Base-by-base conservation (phyloP, 805 yeast genomes). In the Kodamaea sagamina region DNA sequence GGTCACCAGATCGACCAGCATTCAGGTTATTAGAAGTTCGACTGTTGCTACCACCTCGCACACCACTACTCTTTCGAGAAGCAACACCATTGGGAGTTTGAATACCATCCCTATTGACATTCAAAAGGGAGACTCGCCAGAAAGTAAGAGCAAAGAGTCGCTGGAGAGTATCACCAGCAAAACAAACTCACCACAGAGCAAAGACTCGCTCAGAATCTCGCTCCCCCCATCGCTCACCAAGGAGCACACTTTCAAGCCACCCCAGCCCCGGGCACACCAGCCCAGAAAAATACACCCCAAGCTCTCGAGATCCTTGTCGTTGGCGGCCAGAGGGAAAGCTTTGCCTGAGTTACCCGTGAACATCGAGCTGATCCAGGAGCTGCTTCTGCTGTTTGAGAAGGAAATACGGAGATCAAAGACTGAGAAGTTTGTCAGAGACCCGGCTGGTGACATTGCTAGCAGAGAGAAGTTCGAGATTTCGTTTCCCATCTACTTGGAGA, bases 341-440 rank as follows among this genome's bases (percentile, higher is more conserved):
- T 29, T 29, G 15, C 34, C 34, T 29, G 34, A 29, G 11, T 29
- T 29, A 29, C 34, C 34, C 12, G 17, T 17, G 5, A 29, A 29
- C 19, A 17, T 13, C 12, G 34, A 29, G 15, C 24, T 21, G 24
- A 21, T 21, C 8, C 24, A 21, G 24, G 24, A 21, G 8, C 24
- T 21, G 24, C 8, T 21, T 6, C 8, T 21, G 8, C 24, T 21
- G 24, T 21, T 21, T 21, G 24, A 21, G 24, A 21, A 21, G 8
- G 24, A 21, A 21, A 21, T 21, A 21, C 24, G 24, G 24, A 21
- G 24, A 21, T 21, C 24, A 8, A 21, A 21, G 8, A 21, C 24
- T 6, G 8, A 21, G 8, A 21, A 21, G 24, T 21, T 21, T 21
- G 24, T 6, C 6, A 21, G 24, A 21, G 24, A 21, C 8, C 24